Base-by-base conservation (phyloP, 2,329 filamentous ascomycete genomes). In the Epichloe coenophiala region DNA sequence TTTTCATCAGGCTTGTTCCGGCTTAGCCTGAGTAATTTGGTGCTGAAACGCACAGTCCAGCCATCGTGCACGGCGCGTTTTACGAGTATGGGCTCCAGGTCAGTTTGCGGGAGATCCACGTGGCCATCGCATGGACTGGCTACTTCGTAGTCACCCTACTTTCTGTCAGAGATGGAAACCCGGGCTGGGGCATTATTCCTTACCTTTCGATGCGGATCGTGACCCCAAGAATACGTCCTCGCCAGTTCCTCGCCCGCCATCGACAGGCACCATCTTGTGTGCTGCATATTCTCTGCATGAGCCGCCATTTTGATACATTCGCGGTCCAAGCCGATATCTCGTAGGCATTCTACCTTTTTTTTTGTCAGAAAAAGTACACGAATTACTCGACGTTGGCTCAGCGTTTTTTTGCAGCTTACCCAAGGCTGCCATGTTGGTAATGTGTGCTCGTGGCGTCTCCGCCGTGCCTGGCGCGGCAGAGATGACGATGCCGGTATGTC, bases 361-460 rank as follows among this genome's bases (percentile, higher is more conserved):
- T 15, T 1, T 15, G 38, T 48, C 12, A 44, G 45, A 13, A n/a
- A n/a, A n/a, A 13, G 4, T 8, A 6, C 27, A 3, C 12, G 17
- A 21, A 19, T 23, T 45, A 7, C 6, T 12, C 27, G 21, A 45
- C 19, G 39, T 41, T 12, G 19, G 19, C 12, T 41, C 39, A 19
- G 12, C 39, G 4, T 3, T 17, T 17, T 17, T 17, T 5, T 23
- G 19, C 11, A 19, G 39, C 45, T 47, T n/a, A 17, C 68, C 68
- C 17, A 77, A 59, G 0, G 75, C 75, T 0, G 76, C 76, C 61
- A 74, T 75, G 58, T 81, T 83, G 42, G 74, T 80, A 51, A 81
- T 77, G 58, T 82, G 78, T 0, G 78, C 78, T 27, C 79, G 66
- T 1, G 79, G 79, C 1, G 77, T 80, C 51, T 75, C 65, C 1